A percentile compares a stretch with the other conserved stretches of the same genome.
phyloP scores from a whole-genome alignment of 1,284 basidiomycete species.

The Tilletia indica region DNA sequence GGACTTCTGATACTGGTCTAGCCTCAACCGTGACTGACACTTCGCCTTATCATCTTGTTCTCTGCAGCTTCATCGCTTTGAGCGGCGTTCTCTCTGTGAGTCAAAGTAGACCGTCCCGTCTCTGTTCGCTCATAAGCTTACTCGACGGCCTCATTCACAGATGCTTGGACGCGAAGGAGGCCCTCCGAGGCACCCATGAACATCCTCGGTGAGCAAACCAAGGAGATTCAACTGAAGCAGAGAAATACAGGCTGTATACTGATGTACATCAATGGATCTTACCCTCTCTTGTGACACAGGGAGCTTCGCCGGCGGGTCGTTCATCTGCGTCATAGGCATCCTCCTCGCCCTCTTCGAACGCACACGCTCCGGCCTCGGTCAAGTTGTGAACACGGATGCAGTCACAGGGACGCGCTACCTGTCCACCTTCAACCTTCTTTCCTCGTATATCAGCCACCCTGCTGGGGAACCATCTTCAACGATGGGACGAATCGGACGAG shows the following conservation, averaged over 20 bases:
- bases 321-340: slow-evolving; percentile 72
- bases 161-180: slow-evolving; percentile 57
- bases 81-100: slow-evolving; percentile 65
- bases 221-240: background rate
- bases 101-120: too few relatives aligned
- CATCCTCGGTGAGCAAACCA: slow-evolving; percentile 58
- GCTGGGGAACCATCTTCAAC: slow-evolving; percentile 61
- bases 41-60: background rate
- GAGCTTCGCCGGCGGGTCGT: slow-evolving; percentile 78
- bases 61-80: slow-evolving; percentile 67
- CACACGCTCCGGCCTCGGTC: slow-evolving; percentile 65
- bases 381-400: slow-evolving; percentile 77
- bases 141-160: background rate
- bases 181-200: slow-evolving; percentile 72
- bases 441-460: slow-evolving; percentile 56
- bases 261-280: background rate
- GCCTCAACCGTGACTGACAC: background rate
- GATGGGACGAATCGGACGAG: slow-evolving; percentile 47
- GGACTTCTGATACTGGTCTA: too few relatives aligned
- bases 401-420: slow-evolving; percentile 76
- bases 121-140: too few relatives aligned
- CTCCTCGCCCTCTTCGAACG: slow-evolving; percentile 73
- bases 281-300: slow-evolving; percentile 52
- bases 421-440: slow-evolving; percentile 68
- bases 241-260: background rate